A percentile compares a stretch with the other conserved stretches of the same genome.
These are phyloP conservation scores for Paraleonurus japonicus DNA, from an alignment of 257 asterid genomes.

Conservation along the genomic window DNA sequence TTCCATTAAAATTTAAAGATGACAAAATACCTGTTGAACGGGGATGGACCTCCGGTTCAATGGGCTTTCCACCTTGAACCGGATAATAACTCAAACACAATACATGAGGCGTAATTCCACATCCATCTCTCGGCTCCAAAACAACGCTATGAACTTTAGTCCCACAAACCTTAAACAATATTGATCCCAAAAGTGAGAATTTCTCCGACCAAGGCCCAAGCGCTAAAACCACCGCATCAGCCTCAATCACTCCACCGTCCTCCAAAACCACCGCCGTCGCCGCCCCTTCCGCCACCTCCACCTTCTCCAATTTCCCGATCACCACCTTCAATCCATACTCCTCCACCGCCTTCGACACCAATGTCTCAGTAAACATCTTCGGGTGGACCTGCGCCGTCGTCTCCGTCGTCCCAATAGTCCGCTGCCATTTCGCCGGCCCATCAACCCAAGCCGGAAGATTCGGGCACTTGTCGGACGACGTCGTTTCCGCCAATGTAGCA, in stretches of 20 bases:
- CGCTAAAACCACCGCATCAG: conserved; percentile 70
- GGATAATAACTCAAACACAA: conserved; percentile 59
- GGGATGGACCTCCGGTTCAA: conserved; percentile 88
- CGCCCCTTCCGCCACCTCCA: conserved; percentile 55
- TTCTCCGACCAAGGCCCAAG: conserved; percentile 88
- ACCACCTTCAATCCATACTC: conserved; percentile 62
- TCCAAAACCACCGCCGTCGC: conserved; percentile 60
- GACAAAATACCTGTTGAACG: conserved; percentile 68
- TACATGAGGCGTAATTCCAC: conserved; percentile 54
- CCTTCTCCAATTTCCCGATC: conserved; percentile 60
- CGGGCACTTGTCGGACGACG: conserved; percentile 31
- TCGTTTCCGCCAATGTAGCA: conserved; percentile 47
- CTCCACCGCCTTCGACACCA: conserved; percentile 62
- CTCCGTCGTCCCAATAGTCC: conserved; percentile 60
- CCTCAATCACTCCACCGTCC: conserved; percentile 53
- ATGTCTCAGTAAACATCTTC: conserved; percentile 52
- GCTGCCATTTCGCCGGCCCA: conserved; percentile 58
- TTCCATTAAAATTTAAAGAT: background rate
- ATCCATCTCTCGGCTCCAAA: conserved; percentile 53
- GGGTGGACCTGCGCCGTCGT: conserved; percentile 97
- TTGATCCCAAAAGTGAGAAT: conserved; percentile 44
- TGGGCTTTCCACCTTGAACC: conserved; percentile 21
- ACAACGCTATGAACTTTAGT: conserved; percentile 80
- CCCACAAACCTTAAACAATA: conserved; percentile 54
- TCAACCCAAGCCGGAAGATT: conserved; percentile 72